phyloP scores from a whole-genome alignment of 371 early-diverging fungal genomes.

The Nosema muscidifuracis region DNA sequence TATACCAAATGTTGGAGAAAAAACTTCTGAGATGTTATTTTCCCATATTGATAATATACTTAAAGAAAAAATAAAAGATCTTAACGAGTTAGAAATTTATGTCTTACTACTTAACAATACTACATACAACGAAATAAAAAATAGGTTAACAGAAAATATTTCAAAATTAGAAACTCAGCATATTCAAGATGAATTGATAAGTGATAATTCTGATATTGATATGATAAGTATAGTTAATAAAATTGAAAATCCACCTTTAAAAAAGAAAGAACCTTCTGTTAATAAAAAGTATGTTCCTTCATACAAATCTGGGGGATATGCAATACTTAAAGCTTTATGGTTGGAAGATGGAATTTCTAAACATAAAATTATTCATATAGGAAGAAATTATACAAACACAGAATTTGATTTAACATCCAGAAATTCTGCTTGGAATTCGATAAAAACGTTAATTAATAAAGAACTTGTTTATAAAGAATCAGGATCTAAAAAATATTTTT shows the following conservation, averaged over 20 bases:
- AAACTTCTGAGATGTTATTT: background rate
- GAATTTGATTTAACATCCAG: conserved; percentile 32
- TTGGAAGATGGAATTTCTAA: conserved; percentile 57
- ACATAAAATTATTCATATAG: conserved; percentile 33
- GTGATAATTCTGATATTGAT: background rate
- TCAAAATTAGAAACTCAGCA: background rate
- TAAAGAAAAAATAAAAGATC: background rate
- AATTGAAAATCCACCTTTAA: background rate
- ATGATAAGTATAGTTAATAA: background rate
- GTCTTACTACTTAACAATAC: background rate
- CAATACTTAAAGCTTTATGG: conserved; percentile 70
- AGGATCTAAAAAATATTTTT: conserved; percentile 43
- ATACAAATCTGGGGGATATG: conserved; percentile 74
- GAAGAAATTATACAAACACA: conserved; percentile 27
- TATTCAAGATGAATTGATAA: background rate
- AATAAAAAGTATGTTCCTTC: conserved; percentile 70
- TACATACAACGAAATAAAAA: background rate
- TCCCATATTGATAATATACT: background rate
- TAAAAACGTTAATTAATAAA: conserved; percentile 49
- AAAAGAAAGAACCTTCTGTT: background rate
- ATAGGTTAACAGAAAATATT: background rate
- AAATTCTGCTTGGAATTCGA: conserved; percentile 45
- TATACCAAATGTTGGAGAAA: background rate
- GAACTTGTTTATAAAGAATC: conserved; percentile 47
- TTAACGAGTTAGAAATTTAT: background rate